These are phyloP conservation scores for Thelephora terrestris DNA, from an alignment of 1,284 basidiomycete genomes.

Conservation along the genomic window DNA sequence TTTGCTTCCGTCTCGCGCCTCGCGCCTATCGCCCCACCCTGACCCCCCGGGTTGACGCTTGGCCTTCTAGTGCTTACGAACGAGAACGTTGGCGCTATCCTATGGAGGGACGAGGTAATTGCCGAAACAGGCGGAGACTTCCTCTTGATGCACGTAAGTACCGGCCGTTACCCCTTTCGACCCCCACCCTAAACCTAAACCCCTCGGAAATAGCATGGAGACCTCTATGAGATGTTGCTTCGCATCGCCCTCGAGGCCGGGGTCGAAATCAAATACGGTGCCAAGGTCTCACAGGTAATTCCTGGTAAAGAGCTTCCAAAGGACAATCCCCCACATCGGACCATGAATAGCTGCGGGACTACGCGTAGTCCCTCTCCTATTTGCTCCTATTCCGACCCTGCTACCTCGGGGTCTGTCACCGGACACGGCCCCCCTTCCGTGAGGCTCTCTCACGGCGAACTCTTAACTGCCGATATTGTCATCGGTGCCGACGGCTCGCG, in stretches of 20 bases:
- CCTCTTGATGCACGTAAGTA: conserved; percentile 35
- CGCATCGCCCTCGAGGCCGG: conserved; percentile 30
- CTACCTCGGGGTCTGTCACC: not conserved
- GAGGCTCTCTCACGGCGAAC: conserved; percentile 25
- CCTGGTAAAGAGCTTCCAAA: conserved; percentile 4
- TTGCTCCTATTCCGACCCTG: not conserved
- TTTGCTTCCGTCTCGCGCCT: too few relatives aligned
- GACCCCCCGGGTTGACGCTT: not conserved
- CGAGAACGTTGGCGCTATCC: conserved; percentile 33
- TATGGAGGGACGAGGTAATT: conserved; percentile 44
- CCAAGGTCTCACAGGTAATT: conserved; percentile 17
- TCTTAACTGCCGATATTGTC: conserved; percentile 29
- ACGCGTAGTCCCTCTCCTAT: not conserved
- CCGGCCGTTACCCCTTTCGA: not conserved
- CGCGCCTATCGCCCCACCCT: not conserved
- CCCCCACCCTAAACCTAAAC: conserved; percentile 6
- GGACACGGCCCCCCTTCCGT: conserved; percentile 18
- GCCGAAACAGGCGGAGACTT: conserved; percentile 45
- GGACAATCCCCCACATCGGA: conserved; percentile 13
- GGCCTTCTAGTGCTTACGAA: conserved; percentile 30
- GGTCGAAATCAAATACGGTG: conserved; percentile 28
- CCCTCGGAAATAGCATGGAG: conserved; percentile 14
- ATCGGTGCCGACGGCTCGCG: conserved; percentile 32
- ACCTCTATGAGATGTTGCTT: conserved; percentile 34
- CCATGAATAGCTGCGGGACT: conserved; percentile 4